A percentile compares a stretch with the other conserved stretches of the same genome.
These are phyloP conservation scores for Dillenia suffruticosa DNA, from an alignment of 164 flowering plant species.

Conservation along the genomic window DNA sequence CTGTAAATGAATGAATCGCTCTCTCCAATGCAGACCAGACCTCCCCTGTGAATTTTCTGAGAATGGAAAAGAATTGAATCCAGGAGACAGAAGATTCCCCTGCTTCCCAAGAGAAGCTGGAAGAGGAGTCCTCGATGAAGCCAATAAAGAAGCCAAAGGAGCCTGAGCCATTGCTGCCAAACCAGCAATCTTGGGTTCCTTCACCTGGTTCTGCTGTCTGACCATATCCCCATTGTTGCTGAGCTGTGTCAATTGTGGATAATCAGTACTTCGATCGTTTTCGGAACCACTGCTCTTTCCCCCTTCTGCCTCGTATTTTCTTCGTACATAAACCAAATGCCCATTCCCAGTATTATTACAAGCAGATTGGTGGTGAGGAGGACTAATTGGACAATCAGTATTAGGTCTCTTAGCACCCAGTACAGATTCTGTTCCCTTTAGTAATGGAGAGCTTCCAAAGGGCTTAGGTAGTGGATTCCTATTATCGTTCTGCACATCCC, in stretches of 20 bases:
- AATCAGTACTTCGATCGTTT: slow-evolving; percentile 15
- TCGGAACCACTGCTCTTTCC: slow-evolving; percentile 26
- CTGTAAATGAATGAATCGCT: slow-evolving; percentile 53
- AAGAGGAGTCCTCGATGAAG: slow-evolving; percentile 34
- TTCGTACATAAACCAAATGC: slow-evolving; percentile 73
- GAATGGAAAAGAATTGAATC: slow-evolving; percentile 20
- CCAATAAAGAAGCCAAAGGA: slow-evolving; percentile 25
- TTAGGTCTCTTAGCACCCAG: slow-evolving; percentile 39
- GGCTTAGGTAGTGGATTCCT: slow-evolving; percentile 24
- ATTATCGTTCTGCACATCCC: slow-evolving; percentile 54
- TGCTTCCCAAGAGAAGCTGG: slow-evolving; percentile 33
- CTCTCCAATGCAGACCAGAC: slow-evolving; percentile 43
- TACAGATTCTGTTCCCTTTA: slow-evolving; percentile 31
- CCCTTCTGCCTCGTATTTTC: slow-evolving; percentile 54
- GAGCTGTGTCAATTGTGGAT: slow-evolving; percentile 15
- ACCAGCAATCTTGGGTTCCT: slow-evolving; percentile 28
- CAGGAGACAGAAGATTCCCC: slow-evolving; percentile 11
- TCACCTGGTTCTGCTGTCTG: slow-evolving; percentile 22
- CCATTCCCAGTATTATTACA: slow-evolving; percentile 35
- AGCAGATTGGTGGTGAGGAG: slow-evolving; percentile 25
- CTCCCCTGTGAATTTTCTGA: slow-evolving; percentile 20
- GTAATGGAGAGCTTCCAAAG: slow-evolving; percentile 21
- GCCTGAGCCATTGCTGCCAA: slow-evolving; percentile 33
- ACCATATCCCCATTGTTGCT: slow-evolving; percentile 15
- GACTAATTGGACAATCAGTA: slow-evolving; percentile 29